Evolutionary conservation across 306 rosid genomes (phyloP), one percentile per base, ranked within the genome.

Genomic region (Ziziphus jujuba): DNA sequence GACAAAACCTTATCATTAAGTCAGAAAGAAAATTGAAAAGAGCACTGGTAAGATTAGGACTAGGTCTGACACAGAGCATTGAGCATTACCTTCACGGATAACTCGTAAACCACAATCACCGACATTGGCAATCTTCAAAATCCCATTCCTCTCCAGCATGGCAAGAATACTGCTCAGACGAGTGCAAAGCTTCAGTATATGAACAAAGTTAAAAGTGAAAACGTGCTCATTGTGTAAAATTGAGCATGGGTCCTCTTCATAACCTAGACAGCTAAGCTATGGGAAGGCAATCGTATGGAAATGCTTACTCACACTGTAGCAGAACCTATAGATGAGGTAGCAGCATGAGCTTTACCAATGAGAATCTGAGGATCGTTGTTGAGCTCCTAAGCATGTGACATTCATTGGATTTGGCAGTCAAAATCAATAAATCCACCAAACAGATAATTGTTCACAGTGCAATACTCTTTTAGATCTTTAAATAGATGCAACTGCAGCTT

Each of bases 81-180:
- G 31, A 55, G 74, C 65, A 47, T 11, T 81, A 91, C 99, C 97
- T 62, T 75, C 81, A 44, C 95, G 95, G 59, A 93, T 82, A 78
- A 87, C 36, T 73, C 79, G 85, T 60, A 93, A 78, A 72, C 97
- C 92, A 83, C 97, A 88, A 80, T 93, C 99, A 60, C 99, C 92
- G 34, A 93, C 91, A 82, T 84, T 93, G 25, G 99, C 96, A 62
- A 93, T 85, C 82, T 82, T 90, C 80, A 93, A 72, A 73, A 65
- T 72, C 64, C 99, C 99, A 70, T 87, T 72, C 82, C 83, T 87
- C 81, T 87, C 97, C 81, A 90, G 75, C 85, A 90, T 79, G 61
- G 97, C 96, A 69, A 82, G 71, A 66, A 93, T 90, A 63, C 97
- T 93, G 74, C 64, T 56, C 16, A 61, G 56, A 61, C 34, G 58